Evolutionary conservation across 768 basidiomycete species (phyloP), one percentile per base, ranked within the genome.

Genomic region (Rhizopogon vulgaris): DNA sequence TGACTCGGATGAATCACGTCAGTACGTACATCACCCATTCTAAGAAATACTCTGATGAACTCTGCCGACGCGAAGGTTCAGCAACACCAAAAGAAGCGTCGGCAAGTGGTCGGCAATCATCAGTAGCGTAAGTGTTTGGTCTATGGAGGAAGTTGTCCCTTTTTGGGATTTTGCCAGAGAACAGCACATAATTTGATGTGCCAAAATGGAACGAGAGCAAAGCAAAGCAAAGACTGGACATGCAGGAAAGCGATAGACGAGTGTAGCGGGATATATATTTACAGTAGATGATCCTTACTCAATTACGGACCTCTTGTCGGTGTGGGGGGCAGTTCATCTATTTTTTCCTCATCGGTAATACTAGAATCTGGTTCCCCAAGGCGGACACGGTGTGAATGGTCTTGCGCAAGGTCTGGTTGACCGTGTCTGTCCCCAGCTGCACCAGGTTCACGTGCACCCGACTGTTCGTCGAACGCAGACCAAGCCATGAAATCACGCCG

Each of bases 401-500:
- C 41, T 30, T 50, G 49, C 7, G 30, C 30, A 22, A 39, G 48
- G 37, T 78, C 75, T 10, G 60, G 42, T n/a, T 67, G 63, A 15
- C 69, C 74, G 54, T 74, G 70, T 41, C 68, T 64, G 58, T 75
- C 72, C 24, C 71, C 73, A 34, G 69, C 68, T 41, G 41, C 38
- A 25, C 15, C 12, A 12, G 53, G 52, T 15, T 4, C 53, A 11
- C 34, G 48, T 14, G 54, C 49, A 30, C 34, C 57, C 54, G 48
- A 32, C n/a, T 8, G 22, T 36, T 58, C 41, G 56, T 70, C 48
- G 62, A 71, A 38, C 22, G 69, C 71, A 12, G 43, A 77, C 70
- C 76, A 80, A 58, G 84, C 82, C 15, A 73, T 69, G 58, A 78
- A 84, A 60, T 86, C 79, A 47, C 86, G 77, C 41, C 82, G 82